Evolutionary conservation across 2,329 filamentous ascomycete species (phyloP).

Genomic region (Penicillium sp.): DNA sequence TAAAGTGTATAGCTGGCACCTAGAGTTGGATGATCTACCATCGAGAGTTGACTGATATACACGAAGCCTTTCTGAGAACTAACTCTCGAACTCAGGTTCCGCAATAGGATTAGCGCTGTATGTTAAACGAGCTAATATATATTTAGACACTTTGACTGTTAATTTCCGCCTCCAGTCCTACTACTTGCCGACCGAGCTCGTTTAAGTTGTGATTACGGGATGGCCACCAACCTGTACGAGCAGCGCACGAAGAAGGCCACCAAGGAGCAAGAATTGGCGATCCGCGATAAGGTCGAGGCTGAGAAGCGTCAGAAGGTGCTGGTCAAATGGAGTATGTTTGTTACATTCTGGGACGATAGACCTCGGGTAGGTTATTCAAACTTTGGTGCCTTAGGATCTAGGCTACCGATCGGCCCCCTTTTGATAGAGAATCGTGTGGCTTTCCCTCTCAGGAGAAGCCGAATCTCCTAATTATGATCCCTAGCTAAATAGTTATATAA

Average conservation of each 20-base stretch:
- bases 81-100: background rate
- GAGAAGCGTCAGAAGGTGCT: constrained; percentile 71
- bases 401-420: too few relatives aligned
- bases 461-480: too few relatives aligned
- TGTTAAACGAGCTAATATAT: background rate
- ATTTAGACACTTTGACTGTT: background rate
- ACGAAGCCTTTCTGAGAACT: background rate
- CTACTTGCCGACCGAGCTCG: background rate
- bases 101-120: background rate
- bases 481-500: too few relatives aligned
- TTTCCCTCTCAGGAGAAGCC: too few relatives aligned
- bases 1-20: too few relatives aligned
- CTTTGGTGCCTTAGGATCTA: too few relatives aligned
- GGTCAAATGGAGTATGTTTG: constrained; percentile 35
- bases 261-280: constrained; percentile 73
- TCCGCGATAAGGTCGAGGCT: constrained; percentile 72
- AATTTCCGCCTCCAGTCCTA: background rate
- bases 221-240: constrained; percentile 71
- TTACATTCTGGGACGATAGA: too few relatives aligned
- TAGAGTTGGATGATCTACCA: background rate
- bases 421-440: too few relatives aligned
- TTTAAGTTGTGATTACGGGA: background rate
- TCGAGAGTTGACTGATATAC: background rate
- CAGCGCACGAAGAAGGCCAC: constrained; percentile 81
- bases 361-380: too few relatives aligned